Evolutionary conservation across 129 eudicot genomes (phyloP).

Genomic region (Centrapalus pauciflorus): DNA sequence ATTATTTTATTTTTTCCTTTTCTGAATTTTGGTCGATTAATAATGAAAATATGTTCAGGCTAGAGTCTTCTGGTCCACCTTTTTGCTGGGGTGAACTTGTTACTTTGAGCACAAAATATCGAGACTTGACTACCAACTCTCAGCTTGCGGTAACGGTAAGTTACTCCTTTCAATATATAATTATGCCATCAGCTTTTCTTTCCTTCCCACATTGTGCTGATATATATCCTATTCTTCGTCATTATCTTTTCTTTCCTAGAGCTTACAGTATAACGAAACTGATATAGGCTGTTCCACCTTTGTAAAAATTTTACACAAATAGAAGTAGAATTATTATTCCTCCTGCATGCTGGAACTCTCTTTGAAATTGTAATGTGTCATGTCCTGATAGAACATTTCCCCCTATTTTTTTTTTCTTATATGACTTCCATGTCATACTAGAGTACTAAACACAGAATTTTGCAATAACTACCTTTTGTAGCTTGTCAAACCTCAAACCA

Average conservation of each 20-base stretch:
- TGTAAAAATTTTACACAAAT: background rate
- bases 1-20: background rate
- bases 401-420: background rate
- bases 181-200: background rate
- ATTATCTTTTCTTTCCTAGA: background rate
- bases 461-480: background rate
- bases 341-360: background rate
- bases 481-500: conserved; percentile 7
- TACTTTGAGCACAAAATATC: conserved; percentile 85
- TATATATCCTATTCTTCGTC: background rate
- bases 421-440: background rate
- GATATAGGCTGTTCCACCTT: background rate
- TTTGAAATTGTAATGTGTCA: background rate
- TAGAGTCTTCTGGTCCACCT: conserved; percentile 79
- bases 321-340: background rate
- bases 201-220: background rate
- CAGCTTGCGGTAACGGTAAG: conserved; percentile 82
- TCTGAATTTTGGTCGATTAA: background rate
- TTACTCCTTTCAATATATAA: background rate
- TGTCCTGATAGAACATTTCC: background rate
- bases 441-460: background rate
- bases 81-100: conserved; percentile 93
- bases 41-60: conserved; percentile 37
- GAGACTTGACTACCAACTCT: conserved; percentile 88
- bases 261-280: background rate